Base-by-base conservation (phyloP, 1,284 basidiomycete genomes). In the Tremellales sp. region DNA sequence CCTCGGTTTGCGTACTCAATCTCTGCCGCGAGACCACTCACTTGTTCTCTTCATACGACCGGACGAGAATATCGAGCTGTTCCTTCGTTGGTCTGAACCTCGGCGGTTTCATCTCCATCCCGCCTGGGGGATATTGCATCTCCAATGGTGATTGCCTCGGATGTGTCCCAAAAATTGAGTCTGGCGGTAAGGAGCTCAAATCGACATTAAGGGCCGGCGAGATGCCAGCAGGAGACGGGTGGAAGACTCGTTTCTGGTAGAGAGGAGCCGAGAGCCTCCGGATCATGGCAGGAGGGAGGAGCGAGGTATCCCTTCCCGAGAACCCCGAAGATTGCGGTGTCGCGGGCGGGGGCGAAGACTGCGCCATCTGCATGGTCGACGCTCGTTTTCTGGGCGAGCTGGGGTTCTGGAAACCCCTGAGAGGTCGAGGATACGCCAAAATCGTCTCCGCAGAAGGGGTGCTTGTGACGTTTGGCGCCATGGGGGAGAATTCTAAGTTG, bases 51-150 rank as follows among this genome's bases (percentile, higher is more conserved):
- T 65, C 45, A 35, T 68, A 68, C 1, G 60, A 34, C 14, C 31
- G 50, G 37, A 66, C 50, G 16, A 68, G 45, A 14, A 68, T 54
- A 1, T 55, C 62, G 21, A 61, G 45, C 41, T 66, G 62, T 28
- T 61, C 59, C 32, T 57, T 58, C 7, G 60, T 63, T 6, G 65
- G 65, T 40, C 58, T 66, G 54, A 68, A 68, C 9, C 65, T 47
- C 9, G 63, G 48, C 5, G 55, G 45, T 34, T 66, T 66, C 18
- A 18, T 35, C 27, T 53, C 51, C 44, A 40, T 31, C n/a, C 37
- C 31, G 18, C 43, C 38, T 26, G 32, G 21, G 13, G 16, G 34
- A 25, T 22, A 10, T 14, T n/a, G n/a, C n/a, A n/a, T 31, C 29
- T 10, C 29, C 29, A 10, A 31, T 16, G 29, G 10, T 31, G 29